Evolutionary conservation across 768 basidiomycete genomes (phyloP).

Genomic region (Trametes gibbosa): DNA sequence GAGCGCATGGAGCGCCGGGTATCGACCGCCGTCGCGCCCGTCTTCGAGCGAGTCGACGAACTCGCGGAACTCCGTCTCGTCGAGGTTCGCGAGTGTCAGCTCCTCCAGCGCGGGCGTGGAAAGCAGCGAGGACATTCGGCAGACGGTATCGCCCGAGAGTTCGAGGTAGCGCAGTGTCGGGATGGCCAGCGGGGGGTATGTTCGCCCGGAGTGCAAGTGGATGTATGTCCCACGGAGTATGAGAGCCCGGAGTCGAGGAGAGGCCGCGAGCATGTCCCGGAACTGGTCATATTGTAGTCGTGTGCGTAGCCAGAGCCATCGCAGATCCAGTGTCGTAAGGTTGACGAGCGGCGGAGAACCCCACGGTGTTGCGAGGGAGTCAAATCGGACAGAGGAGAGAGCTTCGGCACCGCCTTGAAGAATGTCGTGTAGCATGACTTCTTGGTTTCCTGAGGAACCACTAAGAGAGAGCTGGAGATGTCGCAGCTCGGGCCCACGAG

Average conservation of each 20-base stretch:
- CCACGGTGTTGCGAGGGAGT: constrained; percentile 24
- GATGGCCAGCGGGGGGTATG: constrained; percentile 16
- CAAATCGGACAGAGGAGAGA: constrained; percentile 22
- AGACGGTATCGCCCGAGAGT: constrained; percentile 26
- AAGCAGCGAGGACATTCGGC: constrained; percentile 24
- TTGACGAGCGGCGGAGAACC: constrained; percentile 11
- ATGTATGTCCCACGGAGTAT: constrained; percentile 26
- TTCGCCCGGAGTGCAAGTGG: constrained; percentile 16
- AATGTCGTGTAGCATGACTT: constrained; percentile 19
- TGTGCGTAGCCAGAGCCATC: constrained; percentile 26
- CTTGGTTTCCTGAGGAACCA: constrained; percentile 21
- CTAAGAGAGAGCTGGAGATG: constrained; percentile 22
- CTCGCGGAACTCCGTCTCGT: constrained; percentile 29
- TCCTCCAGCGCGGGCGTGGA: constrained; percentile 19
- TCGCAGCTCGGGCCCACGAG: constrained; percentile 15
- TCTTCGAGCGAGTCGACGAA: constrained; percentile 21
- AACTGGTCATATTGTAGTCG: constrained; percentile 23
- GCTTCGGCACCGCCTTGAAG: constrained; percentile 22
- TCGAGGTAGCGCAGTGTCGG: constrained; percentile 26
- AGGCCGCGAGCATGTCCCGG: constrained; percentile 20
- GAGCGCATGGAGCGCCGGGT: constrained; percentile 22
- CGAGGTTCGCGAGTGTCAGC: constrained; percentile 27
- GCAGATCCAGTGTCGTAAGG: constrained; percentile 22
- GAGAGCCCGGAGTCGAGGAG: constrained; percentile 20
- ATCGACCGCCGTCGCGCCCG: constrained; percentile 9